Evolutionary conservation across 1,139 yeast species (phyloP), one percentile per base, ranked within the genome.

Genomic region (Pichia sp.): DNA sequence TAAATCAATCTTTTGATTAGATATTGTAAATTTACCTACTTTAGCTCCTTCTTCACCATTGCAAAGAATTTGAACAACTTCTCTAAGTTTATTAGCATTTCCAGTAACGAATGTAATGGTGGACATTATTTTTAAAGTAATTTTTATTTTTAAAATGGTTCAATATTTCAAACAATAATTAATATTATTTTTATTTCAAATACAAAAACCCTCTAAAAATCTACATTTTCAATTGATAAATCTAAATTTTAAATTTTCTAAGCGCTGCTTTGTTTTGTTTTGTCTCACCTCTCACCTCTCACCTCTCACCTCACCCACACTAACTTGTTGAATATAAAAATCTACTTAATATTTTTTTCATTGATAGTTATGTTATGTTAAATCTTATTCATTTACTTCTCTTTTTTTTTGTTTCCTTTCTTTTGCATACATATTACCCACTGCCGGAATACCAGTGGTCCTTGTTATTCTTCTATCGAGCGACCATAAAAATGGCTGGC

Each of bases 21-120:
- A 70, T 53, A 86, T 75, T 34, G 67, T 66, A 61, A 68, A 79
- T 18, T 74, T 72, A 5, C 88, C 88, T 5, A 78, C 78, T 18
- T 59, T 62, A 3, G 63, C 70, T 7, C 61, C 55, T 8, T 53
- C 51, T 2, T 56, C 54, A 18, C 55, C 53, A 18, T 53, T 38
- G 2, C 81, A 66, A 30, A 92, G 76, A 49, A 92, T 85, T 50
- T 84, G 81, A 53, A 82, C 75, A 33, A 90, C 95, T 65, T 92
- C 98, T 57, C 76, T 78, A 53, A 90, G 74, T 66, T 92, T 92
- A 69, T 90, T 88, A 54, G 81, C 81, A 66, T 92, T 92, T 26
- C 98, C 68, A 3, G 96, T 86, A 39, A 85, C 90, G 65, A 85
- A 85, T 5, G 85, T 79, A 26, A 50, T 11, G 3, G 40, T 28